Percentiles rank a stretch among this genome's conserved stretches.
phyloP scores from a whole-genome alignment of 164 flowering plant genomes.

The Sextonia rubra region DNA sequence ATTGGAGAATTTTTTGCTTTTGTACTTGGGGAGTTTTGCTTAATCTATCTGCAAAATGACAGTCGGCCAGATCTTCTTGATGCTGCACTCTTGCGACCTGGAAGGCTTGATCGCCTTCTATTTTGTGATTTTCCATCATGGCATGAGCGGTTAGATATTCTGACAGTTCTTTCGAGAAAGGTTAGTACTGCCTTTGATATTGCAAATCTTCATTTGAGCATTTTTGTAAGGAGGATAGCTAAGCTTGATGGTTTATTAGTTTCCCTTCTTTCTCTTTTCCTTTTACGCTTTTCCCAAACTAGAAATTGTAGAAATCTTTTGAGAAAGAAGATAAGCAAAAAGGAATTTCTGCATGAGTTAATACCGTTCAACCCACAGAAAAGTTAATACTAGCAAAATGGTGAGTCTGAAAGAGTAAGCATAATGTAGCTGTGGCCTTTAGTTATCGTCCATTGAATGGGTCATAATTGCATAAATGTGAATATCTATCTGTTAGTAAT shows the following conservation, averaged over 20 bases:
- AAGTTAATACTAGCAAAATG: background rate
- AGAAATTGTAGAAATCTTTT: background rate
- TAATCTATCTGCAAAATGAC: slow-evolving; percentile 12
- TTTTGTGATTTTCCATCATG: slow-evolving; percentile 91
- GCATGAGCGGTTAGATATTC: slow-evolving; percentile 75
- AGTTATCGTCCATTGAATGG: too few relatives aligned
- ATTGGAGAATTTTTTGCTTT: background rate
- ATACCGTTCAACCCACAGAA: background rate
- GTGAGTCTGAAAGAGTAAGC: too few relatives aligned
- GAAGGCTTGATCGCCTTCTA: slow-evolving; percentile 91
- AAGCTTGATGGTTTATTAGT: background rate
- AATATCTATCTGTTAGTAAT: too few relatives aligned
- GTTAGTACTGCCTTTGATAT: slow-evolving; percentile 23
- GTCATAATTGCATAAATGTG: too few relatives aligned
- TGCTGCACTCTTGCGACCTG: slow-evolving; percentile 95
- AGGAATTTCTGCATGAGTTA: background rate
- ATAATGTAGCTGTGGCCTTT: too few relatives aligned
- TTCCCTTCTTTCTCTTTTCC: background rate
- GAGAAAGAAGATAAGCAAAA: background rate
- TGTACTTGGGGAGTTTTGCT: background rate
- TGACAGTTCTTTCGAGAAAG: slow-evolving; percentile 79
- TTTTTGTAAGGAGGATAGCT: background rate
- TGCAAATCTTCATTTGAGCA: slow-evolving; percentile 3
- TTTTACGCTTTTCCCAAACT: background rate
- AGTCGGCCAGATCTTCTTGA: slow-evolving; percentile 98